Conservation (phyloP, 208 protist species). For the Crithidia sp. region DNA sequence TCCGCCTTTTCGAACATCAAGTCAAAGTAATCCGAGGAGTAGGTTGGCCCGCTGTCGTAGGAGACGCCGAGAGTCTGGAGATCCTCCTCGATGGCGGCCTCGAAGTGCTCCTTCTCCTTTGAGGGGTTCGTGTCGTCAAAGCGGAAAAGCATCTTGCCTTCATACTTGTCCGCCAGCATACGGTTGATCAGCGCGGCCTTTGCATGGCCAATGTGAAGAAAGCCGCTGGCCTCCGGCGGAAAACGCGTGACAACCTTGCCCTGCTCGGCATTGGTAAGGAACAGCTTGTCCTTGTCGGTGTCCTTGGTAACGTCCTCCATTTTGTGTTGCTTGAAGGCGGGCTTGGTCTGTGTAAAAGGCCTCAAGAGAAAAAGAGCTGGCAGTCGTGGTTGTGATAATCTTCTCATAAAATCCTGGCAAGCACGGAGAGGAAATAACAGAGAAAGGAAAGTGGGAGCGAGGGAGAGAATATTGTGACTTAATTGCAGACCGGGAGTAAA, state of each 20-base stretch:
- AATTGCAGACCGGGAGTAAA: no score
- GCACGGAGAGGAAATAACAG: no score
- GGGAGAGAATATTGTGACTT: no score
- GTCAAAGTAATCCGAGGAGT: constrained; percentile 98
- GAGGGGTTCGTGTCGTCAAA: constrained; percentile 99
- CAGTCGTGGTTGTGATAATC: constrained; percentile 44
- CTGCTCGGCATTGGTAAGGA: constrained; percentile 78
- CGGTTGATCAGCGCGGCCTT: constrained; percentile 99
- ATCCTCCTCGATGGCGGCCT: constrained; percentile 96
- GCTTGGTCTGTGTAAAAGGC: constrained; percentile 44
- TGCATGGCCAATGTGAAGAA: constrained; percentile 98
- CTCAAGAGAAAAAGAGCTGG: constrained; percentile 77
- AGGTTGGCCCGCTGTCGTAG: constrained; percentile 87
- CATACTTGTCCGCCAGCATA: constrained; percentile 96
- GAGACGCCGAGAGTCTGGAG: constrained; percentile 92
- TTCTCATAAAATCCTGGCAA: constrained; percentile 43
- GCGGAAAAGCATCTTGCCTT: constrained; percentile 98
- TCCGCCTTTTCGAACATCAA: constrained; percentile 91
- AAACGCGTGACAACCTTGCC: constrained; percentile 96
- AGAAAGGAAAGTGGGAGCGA: no score
- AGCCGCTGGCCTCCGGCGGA: constrained; percentile 97
- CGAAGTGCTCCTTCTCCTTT: constrained; percentile 98
- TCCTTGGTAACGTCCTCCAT: neutral
- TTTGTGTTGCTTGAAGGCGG: neutral
- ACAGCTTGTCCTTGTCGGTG: constrained; percentile 79